Base-by-base conservation (phyloP, 2,329 filamentous ascomycete genomes). In the Xylariaceae sp. region DNA sequence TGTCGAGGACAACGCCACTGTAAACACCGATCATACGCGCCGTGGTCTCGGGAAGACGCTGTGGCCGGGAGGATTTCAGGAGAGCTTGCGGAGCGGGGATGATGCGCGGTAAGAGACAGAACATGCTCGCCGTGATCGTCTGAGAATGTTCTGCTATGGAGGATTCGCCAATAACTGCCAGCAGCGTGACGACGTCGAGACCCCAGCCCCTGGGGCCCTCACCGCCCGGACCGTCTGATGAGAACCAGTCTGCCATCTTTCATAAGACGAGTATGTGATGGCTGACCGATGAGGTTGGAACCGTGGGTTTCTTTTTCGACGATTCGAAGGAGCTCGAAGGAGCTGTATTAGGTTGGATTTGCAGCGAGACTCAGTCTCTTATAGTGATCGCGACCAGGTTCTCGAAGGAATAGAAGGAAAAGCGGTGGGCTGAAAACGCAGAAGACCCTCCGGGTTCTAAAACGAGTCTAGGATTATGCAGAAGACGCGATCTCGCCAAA, bases 71-170 rank as follows among this genome's bases (percentile, higher is more conserved):
- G 8, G 82, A 77, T 60, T 82, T 82, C 51, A 87, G 73, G n/a
- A 87, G 76, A 51, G 81, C 81, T 71, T 87, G 84, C 0, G 84
- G 84, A 1, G 84, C 84, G 7, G 84, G 84, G 34, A 87, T 78
- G 55, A 87, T 78, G 53, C 84, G 80, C 34, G 84, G 84, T 2
- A 86, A 74, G 45, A 83, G 76, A 64, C 82, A 84, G 39, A 83
- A 76, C 61, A 78, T 76, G 8, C 81, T 83, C n/a, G 83, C 78
- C 1, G 82, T 85, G 62, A 85, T 78, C 54, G 80, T 76, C 68
- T 86, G 83, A 1, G 80, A 74, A 67, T 86, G 82, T 61, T 82
- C 80, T 49, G 79, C 76, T 61, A 86, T 83, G 15, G 80, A 79
- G 2, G 78, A 79, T 72, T 86, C 84, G 68, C 83, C 83, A 58